Percentiles rank a stretch among this genome's conserved stretches.
Evolutionary conservation across 2,329 filamentous ascomycete genomes (phyloP).

Genomic region (Colletotrichum acutatum): DNA sequence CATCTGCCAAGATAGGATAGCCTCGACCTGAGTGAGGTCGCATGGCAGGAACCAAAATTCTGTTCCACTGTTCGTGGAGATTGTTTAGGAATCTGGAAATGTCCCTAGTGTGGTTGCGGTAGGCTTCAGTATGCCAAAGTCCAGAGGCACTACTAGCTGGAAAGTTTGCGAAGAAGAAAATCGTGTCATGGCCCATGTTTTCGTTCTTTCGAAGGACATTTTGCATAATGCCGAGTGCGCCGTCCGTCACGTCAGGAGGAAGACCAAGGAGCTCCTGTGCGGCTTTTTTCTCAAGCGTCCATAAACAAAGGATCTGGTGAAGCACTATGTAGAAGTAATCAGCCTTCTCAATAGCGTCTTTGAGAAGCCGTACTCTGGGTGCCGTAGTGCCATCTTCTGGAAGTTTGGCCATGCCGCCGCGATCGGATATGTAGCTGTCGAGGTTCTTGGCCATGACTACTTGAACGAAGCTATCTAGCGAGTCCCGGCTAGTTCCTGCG

Average conservation of each 20-base stretch:
- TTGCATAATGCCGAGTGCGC: conserved; percentile 48
- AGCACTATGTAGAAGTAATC: conserved; percentile 74
- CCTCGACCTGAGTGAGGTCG: conserved; percentile 40
- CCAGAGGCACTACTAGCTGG: conserved; percentile 40
- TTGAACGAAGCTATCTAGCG: background rate
- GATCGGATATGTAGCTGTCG: background rate
- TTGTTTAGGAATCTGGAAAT: conserved; percentile 57
- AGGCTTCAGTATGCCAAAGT: conserved; percentile 31
- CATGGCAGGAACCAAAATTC: conserved; percentile 47
- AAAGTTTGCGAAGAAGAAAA: conserved; percentile 51
- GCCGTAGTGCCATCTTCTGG: conserved; percentile 13
- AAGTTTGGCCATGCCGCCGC: background rate
- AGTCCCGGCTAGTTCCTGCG: background rate
- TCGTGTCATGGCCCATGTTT: conserved; percentile 40
- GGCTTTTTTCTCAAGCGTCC: conserved; percentile 53
- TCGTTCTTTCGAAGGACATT: conserved; percentile 51
- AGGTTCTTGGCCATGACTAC: conserved; percentile 10
- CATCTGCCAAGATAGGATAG: conserved; percentile 67
- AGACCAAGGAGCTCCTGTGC: conserved; percentile 40
- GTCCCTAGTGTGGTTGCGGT: conserved; percentile 38
- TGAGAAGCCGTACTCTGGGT: conserved; percentile 64
- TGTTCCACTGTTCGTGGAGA: conserved; percentile 54
- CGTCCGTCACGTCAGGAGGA: conserved; percentile 39
- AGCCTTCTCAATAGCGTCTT: conserved; percentile 61
- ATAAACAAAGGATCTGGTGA: conserved; percentile 73